Conservation (phyloP, 2,329 filamentous ascomycete species). For the Penicillium decumbens region DNA sequence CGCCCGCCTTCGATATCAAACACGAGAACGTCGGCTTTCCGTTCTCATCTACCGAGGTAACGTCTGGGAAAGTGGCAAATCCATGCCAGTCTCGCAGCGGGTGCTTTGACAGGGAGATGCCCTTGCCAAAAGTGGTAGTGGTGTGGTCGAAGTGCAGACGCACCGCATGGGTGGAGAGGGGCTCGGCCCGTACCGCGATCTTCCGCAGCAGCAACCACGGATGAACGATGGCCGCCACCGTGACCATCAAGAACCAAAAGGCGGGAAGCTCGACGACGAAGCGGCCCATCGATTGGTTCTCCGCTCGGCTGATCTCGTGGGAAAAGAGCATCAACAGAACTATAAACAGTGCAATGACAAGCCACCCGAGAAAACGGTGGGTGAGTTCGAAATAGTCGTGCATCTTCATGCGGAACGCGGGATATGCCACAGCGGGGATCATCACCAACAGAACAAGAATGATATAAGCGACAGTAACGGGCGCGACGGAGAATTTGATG, state of each 20-base stretch:
- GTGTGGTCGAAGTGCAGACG: slow-evolving; percentile 65
- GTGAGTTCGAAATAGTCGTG: slow-evolving; percentile 68
- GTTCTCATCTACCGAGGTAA: slow-evolving; percentile 22
- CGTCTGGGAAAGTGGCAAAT: slow-evolving; percentile 67
- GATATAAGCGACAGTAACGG: slow-evolving; percentile 54
- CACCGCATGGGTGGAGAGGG: slow-evolving; percentile 67
- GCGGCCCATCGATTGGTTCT: slow-evolving; percentile 33
- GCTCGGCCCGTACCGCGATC: slow-evolving; percentile 60
- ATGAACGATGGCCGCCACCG: slow-evolving; percentile 62
- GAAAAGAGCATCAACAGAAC: slow-evolving; percentile 55
- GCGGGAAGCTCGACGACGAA: slow-evolving; percentile 47
- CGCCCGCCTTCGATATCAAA: slow-evolving; percentile 67
- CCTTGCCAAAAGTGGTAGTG: slow-evolving; percentile 54
- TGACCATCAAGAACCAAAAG: slow-evolving; percentile 65
- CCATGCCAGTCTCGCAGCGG: slow-evolving; percentile 69
- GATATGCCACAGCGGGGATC: slow-evolving; percentile 62
- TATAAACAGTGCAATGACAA: slow-evolving; percentile 62
- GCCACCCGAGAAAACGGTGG: slow-evolving; percentile 72
- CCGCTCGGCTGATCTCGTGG: slow-evolving; percentile 38
- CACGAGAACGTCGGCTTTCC: slow-evolving; percentile 57
- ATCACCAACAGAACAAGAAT: slow-evolving; percentile 54
- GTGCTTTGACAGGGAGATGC: slow-evolving; percentile 57
- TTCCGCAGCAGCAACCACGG: slow-evolving; percentile 70
- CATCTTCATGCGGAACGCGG: slow-evolving; percentile 56
- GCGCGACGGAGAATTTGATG: slow-evolving; percentile 31